phyloP scores from a whole-genome alignment of 768 basidiomycete genomes.

The Rhodotorula kratochvilovae region DNA sequence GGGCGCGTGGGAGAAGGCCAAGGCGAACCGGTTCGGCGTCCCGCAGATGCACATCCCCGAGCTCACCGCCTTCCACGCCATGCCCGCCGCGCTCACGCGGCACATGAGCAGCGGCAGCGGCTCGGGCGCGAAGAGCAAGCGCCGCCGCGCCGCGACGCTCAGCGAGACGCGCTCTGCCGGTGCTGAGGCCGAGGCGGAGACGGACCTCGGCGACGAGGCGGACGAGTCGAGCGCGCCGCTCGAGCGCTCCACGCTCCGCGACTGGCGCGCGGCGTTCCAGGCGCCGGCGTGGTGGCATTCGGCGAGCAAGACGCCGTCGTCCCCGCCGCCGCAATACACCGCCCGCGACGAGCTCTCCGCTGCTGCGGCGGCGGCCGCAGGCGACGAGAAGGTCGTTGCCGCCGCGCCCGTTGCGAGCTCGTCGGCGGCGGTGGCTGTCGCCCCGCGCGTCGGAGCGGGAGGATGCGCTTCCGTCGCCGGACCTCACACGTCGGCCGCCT shows the following conservation, averaged over 20 bases:
- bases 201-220: background rate
- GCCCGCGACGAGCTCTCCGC: conserved; percentile 14
- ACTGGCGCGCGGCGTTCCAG: conserved; percentile 20
- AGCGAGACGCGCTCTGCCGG: background rate
- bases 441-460: background rate
- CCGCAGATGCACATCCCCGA: conserved; percentile 32
- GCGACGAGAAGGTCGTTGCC: background rate
- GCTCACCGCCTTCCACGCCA: conserved; percentile 25
- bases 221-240: conserved; percentile 1
- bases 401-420: background rate
- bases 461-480: background rate
- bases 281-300: conserved; percentile 18
- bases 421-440: background rate
- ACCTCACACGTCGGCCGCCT: conserved; percentile 42
- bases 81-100: conserved; percentile 21
- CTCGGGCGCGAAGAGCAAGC: background rate
- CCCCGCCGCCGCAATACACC: conserved; percentile 30
- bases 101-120: conserved; percentile 12
- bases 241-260: background rate
- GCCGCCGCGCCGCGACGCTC: background rate
- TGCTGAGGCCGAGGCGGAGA: background rate
- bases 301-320: conserved; percentile 16
- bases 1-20: conserved; percentile 32
- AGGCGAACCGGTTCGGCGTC: conserved; percentile 23
- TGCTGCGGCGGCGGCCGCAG: background rate